A percentile compares a stretch with the other conserved stretches of the same genome.
Conservation (phyloP, 164 flowering plant genomes). For the grape (Vitis vinifera) region DNA sequence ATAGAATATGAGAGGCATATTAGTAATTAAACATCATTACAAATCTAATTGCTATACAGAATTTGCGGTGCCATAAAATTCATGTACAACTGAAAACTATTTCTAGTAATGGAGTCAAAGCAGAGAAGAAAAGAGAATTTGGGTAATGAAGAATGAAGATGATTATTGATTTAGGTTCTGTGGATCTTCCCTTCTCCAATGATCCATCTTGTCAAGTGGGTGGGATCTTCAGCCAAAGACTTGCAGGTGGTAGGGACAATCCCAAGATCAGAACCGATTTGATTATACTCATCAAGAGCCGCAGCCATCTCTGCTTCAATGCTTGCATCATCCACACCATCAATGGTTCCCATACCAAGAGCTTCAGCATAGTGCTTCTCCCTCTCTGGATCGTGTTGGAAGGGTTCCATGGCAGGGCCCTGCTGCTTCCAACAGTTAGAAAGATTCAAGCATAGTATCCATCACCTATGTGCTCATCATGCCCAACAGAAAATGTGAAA, state of each 20-base stretch:
- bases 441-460: no score
- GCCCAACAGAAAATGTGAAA: no score
- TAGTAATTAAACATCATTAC: no score
- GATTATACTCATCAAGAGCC: conserved; percentile 58
- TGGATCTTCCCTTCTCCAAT: conserved; percentile 65
- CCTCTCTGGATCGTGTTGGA: conserved; percentile 59
- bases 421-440: conserved; percentile 18
- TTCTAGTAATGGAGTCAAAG: neutral
- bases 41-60: no score
- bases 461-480: no score
- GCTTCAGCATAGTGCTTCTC: conserved; percentile 74
- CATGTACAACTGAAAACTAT: neutral
- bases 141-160: no score
- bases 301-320: conserved; percentile 77
- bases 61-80: no score
- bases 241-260: conserved; percentile 54
- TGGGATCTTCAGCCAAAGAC: conserved; percentile 60
- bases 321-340: conserved; percentile 38
- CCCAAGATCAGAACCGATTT: conserved; percentile 75
- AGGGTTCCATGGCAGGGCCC: conserved; percentile 78
- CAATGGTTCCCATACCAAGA: conserved; percentile 36
- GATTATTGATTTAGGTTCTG: conserved; percentile 10
- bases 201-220: conserved; percentile 72
- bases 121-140: neutral
- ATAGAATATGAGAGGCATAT: no score